phyloP scores from a whole-genome alignment of 1,284 basidiomycete genomes.

The Trametes pubescens region DNA sequence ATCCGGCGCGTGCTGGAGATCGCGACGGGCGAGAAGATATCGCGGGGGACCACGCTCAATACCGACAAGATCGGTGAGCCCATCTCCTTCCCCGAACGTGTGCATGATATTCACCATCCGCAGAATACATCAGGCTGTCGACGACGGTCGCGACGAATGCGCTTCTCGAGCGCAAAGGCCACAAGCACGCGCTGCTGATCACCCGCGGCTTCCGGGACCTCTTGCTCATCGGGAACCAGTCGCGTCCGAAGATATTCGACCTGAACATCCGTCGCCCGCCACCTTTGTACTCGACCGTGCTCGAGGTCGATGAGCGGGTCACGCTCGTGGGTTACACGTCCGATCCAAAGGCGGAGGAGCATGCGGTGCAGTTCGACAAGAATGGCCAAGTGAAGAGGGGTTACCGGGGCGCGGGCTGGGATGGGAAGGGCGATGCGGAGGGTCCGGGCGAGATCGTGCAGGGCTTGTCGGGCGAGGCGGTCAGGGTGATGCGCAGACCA shows the following conservation, averaged over 20 bases:
- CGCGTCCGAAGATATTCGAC: constrained; percentile 90
- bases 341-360: constrained; percentile 81
- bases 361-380: constrained; percentile 79
- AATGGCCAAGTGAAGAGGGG: constrained; percentile 71
- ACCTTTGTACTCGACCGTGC: constrained; percentile 82
- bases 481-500: constrained; percentile 83
- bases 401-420: constrained; percentile 81
- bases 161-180: constrained; percentile 92
- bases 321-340: constrained; percentile 93
- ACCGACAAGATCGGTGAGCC: constrained; percentile 83
- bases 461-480: constrained; percentile 92
- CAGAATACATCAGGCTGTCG: constrained; percentile 91
- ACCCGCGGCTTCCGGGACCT: constrained; percentile 94
- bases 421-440: constrained; percentile 70
- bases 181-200: constrained; percentile 90
- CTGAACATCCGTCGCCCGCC: constrained; percentile 83
- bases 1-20: constrained; percentile 91
- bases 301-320: constrained; percentile 95
- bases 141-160: constrained; percentile 99
- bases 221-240: constrained; percentile 92
- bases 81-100: not conserved
- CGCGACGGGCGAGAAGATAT: constrained; percentile 72
- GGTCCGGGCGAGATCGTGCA: constrained; percentile 82
- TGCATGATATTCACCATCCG: not conserved
- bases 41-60: constrained; percentile 71